phyloP scores from a whole-genome alignment of 345 rosid genomes.

The Pugionium cornutum region DNA sequence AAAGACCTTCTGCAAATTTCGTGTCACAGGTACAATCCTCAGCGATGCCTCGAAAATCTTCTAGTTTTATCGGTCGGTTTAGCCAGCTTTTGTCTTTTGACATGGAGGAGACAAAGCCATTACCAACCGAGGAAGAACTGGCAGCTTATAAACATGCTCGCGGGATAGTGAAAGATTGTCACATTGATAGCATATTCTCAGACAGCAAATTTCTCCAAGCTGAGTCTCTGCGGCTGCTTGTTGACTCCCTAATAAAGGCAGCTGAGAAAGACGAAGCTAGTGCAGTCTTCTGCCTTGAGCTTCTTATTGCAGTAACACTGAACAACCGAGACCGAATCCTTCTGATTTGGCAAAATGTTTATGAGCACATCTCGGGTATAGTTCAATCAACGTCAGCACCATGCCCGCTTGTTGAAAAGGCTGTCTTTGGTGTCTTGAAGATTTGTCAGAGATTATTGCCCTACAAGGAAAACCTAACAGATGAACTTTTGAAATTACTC shows the following conservation, averaged over 20 bases:
- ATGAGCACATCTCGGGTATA: conserved; percentile 57
- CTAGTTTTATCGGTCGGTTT: conserved; percentile 68
- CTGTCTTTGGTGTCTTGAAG: conserved; percentile 70
- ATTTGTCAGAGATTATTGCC: conserved; percentile 76
- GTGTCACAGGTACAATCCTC: conserved; percentile 37
- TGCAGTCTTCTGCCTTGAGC: conserved; percentile 67
- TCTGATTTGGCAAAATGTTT: conserved; percentile 68
- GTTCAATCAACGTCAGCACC: conserved; percentile 65
- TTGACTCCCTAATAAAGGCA: conserved; percentile 53
- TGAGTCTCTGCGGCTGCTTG: conserved; percentile 64
- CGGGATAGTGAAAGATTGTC: conserved; percentile 58
- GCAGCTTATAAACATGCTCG: conserved; percentile 54
- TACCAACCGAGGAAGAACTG: conserved; percentile 59
- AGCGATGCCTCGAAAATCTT: conserved; percentile 48
- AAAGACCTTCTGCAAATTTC: conserved; percentile 41
- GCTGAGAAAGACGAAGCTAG: conserved; percentile 55
- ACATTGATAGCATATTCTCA: conserved; percentile 62
- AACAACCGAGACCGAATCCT: conserved; percentile 76
- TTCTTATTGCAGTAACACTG: conserved; percentile 61
- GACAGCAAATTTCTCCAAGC: conserved; percentile 82
- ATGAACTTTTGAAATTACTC: conserved; percentile 69
- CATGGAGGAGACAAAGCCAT: conserved; percentile 59
- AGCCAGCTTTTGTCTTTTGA: conserved; percentile 71
- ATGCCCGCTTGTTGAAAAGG: conserved; percentile 62
- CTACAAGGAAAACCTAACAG: conserved; percentile 70